Percentiles rank a stretch among this genome's conserved stretches.
These are phyloP conservation scores for Tieghemostelium lacteum DNA, from an alignment of 78 protist species.

Conservation along the genomic window DNA sequence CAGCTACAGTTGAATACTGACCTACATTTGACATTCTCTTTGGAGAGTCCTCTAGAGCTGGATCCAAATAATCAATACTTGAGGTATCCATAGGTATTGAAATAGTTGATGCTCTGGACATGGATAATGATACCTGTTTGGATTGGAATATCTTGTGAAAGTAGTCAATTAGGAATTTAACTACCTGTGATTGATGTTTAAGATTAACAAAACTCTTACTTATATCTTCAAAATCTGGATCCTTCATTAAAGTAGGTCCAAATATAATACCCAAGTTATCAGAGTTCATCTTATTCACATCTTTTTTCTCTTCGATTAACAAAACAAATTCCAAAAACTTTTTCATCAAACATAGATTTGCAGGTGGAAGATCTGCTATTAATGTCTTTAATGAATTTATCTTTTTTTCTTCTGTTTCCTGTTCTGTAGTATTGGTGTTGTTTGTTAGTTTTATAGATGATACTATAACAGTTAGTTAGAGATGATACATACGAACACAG, in stretches of 20 bases:
- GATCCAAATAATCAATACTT: slow-evolving; percentile 41
- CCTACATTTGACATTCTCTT: background rate
- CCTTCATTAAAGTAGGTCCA: slow-evolving; percentile 48
- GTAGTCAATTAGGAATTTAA: slow-evolving; percentile 41
- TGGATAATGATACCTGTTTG: slow-evolving; percentile 3
- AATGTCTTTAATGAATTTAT: slow-evolving; percentile 27
- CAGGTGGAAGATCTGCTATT: slow-evolving; percentile 58
- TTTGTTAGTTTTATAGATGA: too few relatives aligned
- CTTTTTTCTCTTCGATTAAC: slow-evolving; percentile 28
- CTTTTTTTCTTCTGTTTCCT: slow-evolving; percentile 3
- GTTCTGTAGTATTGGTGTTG: slow-evolving; percentile 6
- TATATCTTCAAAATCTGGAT: slow-evolving; percentile 62
- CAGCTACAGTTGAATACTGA: background rate
- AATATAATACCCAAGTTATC: slow-evolving; percentile 61
- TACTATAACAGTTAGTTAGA: background rate
- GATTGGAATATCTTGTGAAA: slow-evolving; percentile 21
- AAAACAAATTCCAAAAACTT: slow-evolving; percentile 44
- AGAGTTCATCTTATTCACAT: slow-evolving; percentile 48
- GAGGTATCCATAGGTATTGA: slow-evolving; percentile 45
- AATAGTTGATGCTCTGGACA: slow-evolving; percentile 32
- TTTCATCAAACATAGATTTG: slow-evolving; percentile 60
- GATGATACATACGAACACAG: slow-evolving; percentile 9
- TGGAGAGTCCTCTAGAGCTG: slow-evolving; percentile 1
- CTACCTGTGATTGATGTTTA: slow-evolving; percentile 33
- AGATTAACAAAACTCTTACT: slow-evolving; percentile 19